Conservation (phyloP, 2,329 filamentous ascomycete species). For the Colletotrichum scovillei region DNA sequence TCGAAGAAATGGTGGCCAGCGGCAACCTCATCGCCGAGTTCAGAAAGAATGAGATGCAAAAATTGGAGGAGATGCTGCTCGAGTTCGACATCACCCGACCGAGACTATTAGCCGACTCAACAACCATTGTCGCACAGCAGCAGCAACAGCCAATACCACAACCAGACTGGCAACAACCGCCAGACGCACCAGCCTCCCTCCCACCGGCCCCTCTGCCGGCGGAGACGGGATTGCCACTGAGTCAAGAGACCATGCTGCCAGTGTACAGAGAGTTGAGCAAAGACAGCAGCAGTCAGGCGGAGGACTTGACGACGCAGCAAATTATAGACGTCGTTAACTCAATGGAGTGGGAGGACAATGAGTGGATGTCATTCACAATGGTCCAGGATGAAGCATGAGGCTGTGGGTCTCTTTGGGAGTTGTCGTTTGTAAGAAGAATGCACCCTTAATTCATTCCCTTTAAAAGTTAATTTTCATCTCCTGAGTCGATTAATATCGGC, state of each 20-base stretch:
- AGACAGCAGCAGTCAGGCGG: constrained; percentile 27
- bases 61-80: constrained; percentile 53
- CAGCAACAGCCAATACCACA: background rate
- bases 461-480: background rate
- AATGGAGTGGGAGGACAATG: constrained; percentile 29
- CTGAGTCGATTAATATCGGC: background rate
- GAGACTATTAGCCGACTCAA: background rate
- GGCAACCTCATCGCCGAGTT: constrained; percentile 60
- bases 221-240: background rate
- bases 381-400: background rate
- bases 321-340: constrained; percentile 30
- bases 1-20: constrained; percentile 58
- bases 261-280: background rate
- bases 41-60: constrained; percentile 56
- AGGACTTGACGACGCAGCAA: constrained; percentile 27
- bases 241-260: background rate
- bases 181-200: background rate
- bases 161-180: constrained; percentile 7
- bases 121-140: background rate
- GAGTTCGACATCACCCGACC: constrained; percentile 3
- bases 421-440: too few relatives aligned
- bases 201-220: background rate
- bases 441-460: background rate
- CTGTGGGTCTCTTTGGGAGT: background rate
- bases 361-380: constrained; percentile 29